Evolutionary conservation across 192 early-diverging fungal species (phyloP).

Genomic region (Gigaspora rosea): DNA sequence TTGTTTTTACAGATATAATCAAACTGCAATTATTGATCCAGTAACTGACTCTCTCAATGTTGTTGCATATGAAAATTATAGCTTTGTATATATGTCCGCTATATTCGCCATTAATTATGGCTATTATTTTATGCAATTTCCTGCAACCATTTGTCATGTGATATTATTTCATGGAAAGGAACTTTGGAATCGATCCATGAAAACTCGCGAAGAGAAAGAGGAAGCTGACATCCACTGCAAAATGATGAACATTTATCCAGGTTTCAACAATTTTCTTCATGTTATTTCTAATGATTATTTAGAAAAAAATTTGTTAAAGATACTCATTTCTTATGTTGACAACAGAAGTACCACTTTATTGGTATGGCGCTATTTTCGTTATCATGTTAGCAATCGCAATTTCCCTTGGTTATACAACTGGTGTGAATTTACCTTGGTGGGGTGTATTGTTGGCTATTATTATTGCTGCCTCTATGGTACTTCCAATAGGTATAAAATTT

Average conservation of each 20-base stretch:
- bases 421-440: slow-evolving; percentile 54
- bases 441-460: slow-evolving; percentile 42
- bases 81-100: too few species aligned
- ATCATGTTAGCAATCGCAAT: slow-evolving; percentile 41
- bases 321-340: not conserved
- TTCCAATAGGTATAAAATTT: slow-evolving; percentile 49
- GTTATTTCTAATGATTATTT: too few species aligned
- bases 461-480: slow-evolving; percentile 41
- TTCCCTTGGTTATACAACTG: slow-evolving; percentile 36
- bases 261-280: not conserved
- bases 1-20: slow-evolving; percentile 29
- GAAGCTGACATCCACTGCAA: slow-evolving; percentile 25
- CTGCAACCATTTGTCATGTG: too few species aligned
- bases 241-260: slow-evolving; percentile 23
- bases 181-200: too few species aligned
- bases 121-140: slow-evolving; percentile 52
- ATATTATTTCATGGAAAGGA: too few species aligned
- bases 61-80: too few species aligned
- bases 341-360: slow-evolving; percentile 49
- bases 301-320: too few species aligned
- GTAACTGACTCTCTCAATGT: too few species aligned
- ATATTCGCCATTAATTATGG: not conserved
- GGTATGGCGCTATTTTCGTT: slow-evolving; percentile 50
- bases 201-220: too few species aligned
- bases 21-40: too few species aligned